Evolutionary conservation across 257 asterid genomes (phyloP).

Genomic region (Solanum tacnaense): DNA sequence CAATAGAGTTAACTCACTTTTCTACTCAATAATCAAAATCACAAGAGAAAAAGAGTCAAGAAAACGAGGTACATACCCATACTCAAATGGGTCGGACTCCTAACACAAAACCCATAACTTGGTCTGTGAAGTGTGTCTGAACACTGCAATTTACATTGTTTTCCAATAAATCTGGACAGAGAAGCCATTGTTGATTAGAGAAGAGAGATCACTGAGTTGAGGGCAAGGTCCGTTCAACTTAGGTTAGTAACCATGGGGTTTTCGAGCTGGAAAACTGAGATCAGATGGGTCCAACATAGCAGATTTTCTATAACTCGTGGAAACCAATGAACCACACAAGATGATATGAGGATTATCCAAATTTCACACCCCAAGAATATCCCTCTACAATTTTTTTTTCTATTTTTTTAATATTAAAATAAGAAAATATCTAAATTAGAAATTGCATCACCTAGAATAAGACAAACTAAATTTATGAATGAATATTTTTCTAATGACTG

Average conservation of each 20-base stretch:
- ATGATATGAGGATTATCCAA: not conserved
- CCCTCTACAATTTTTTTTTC: not conserved
- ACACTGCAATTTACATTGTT: conserved; percentile 17
- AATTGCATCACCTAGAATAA: not conserved
- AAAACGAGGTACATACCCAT: conserved; percentile 12
- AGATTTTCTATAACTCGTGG: conserved; percentile 11
- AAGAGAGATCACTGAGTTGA: not conserved
- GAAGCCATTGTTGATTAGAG: conserved; percentile 20
- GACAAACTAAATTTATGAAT: not conserved
- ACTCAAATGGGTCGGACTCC: conserved; percentile 12
- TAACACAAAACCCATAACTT: conserved; percentile 5
- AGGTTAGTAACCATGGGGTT: not conserved
- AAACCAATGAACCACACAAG: conserved; percentile 17
- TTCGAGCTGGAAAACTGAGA: not conserved
- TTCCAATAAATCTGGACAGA: conserved; percentile 25
- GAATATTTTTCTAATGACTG: not conserved
- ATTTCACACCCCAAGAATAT: not conserved
- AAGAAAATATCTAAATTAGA: not conserved
- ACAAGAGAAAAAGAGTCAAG: not conserved
- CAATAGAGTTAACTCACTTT: not conserved
- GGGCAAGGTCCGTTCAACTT: not conserved
- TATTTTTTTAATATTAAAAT: too few relatives aligned
- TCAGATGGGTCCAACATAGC: not conserved
- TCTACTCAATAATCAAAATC: not conserved
- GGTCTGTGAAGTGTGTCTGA: conserved; percentile 7